Evolutionary conservation across 2,329 filamentous ascomycete species (phyloP).

Genomic region (Colletotrichum limetticola): DNA sequence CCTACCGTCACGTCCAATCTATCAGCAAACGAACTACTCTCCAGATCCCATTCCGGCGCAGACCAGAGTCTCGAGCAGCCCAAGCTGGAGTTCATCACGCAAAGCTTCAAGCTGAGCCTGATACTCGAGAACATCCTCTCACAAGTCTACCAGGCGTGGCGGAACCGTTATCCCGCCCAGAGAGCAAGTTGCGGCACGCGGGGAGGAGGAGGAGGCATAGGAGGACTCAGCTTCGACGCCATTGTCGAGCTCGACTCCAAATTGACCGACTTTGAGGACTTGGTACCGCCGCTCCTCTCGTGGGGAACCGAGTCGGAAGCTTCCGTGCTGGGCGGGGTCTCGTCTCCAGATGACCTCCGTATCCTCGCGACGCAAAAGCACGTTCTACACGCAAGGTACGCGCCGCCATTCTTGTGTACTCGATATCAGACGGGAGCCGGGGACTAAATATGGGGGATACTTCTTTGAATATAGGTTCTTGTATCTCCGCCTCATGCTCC

Average conservation of each 20-base stretch:
- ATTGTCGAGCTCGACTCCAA: background rate
- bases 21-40: background rate
- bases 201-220: background rate
- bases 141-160: conserved; percentile 43
- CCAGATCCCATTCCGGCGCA: background rate
- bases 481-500: conserved; percentile 27
- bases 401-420: no score
- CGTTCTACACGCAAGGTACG: background rate
- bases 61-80: background rate
- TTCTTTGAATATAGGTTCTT: background rate
- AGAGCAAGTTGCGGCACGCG: background rate
- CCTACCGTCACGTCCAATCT: background rate
- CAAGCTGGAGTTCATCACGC: conserved; percentile 30
- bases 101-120: conserved; percentile 36
- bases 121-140: conserved; percentile 44
- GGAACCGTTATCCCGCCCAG: background rate
- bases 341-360: background rate
- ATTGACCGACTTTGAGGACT: background rate
- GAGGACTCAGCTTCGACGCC: background rate
- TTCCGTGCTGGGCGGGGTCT: background rate
- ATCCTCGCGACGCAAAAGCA: background rate
- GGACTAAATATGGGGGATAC: background rate
- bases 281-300: background rate
- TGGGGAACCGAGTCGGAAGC: background rate
- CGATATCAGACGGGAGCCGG: no score